A percentile compares a stretch with the other conserved stretches of the same genome.
phyloP scores from a whole-genome alignment of 2,329 filamentous ascomycete genomes.

The Fusarium incarnatum region DNA sequence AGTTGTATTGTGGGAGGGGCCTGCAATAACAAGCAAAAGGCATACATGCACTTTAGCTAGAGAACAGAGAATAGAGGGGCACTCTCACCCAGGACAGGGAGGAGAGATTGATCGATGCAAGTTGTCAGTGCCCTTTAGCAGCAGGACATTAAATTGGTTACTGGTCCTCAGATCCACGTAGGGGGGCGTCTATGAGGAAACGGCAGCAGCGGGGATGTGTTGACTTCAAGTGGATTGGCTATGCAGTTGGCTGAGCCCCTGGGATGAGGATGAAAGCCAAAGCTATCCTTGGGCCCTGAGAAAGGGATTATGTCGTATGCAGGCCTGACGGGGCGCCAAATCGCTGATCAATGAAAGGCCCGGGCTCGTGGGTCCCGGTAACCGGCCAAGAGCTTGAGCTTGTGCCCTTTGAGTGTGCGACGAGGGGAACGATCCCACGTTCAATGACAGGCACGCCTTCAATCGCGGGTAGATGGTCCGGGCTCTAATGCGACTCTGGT shows the following conservation, averaged over 20 bases:
- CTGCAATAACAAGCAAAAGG: slow-evolving; percentile 26
- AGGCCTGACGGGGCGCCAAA: slow-evolving; percentile 44
- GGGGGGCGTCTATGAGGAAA: slow-evolving; percentile 38
- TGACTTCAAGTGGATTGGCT: slow-evolving; percentile 26
- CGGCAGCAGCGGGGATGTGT: slow-evolving; percentile 30
- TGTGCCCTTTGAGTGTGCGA: slow-evolving; percentile 32
- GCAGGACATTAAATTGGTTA: slow-evolving; percentile 39
- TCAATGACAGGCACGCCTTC: slow-evolving; percentile 36
- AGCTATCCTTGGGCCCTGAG: slow-evolving; percentile 41
- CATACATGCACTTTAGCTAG: slow-evolving; percentile 41
- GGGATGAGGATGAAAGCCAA: slow-evolving; percentile 33
- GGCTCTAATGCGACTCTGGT: slow-evolving; percentile 37
- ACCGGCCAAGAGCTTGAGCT: slow-evolving; percentile 42
- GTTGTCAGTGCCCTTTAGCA: slow-evolving; percentile 25
- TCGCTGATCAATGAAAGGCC: slow-evolving; percentile 43
- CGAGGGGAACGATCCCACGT: slow-evolving; percentile 35
- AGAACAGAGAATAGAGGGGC: slow-evolving; percentile 39
- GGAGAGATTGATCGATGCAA: slow-evolving; percentile 42
- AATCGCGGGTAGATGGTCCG: slow-evolving; percentile 39
- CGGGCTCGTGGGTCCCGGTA: slow-evolving; percentile 44
- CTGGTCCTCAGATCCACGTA: slow-evolving; percentile 35
- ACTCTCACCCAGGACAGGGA: slow-evolving; percentile 36
- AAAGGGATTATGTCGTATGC: slow-evolving; percentile 40
- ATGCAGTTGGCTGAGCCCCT: slow-evolving; percentile 40
- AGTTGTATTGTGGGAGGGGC: slow-evolving; percentile 40